A percentile compares a stretch with the other conserved stretches of the same genome.
Evolutionary conservation across 768 basidiomycete species (phyloP).

Genomic region (Calocera cornea): DNA sequence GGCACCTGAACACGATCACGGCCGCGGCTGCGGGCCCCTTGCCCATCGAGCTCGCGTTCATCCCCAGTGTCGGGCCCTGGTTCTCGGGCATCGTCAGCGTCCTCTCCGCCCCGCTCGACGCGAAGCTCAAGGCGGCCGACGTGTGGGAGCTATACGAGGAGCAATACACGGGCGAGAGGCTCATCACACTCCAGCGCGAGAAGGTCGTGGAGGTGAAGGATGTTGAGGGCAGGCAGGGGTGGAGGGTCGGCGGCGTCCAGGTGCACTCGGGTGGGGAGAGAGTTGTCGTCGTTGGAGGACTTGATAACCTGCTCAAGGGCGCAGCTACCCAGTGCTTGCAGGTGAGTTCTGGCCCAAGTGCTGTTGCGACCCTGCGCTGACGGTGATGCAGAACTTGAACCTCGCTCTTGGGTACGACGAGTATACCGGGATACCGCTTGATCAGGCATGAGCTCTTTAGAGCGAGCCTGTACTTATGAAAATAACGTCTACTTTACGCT

Average conservation of each 20-base stretch:
- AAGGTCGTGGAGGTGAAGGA: conserved; percentile 62
- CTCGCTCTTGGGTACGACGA: conserved; percentile 79
- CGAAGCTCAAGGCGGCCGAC: conserved; percentile 54
- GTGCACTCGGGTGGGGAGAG: conserved; percentile 78
- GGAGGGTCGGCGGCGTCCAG: conserved; percentile 86
- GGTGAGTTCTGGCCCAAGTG: conserved; percentile 34
- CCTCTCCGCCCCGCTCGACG: conserved; percentile 63
- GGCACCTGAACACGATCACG: no score
- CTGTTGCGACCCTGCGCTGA: background rate
- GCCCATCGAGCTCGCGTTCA: conserved; percentile 55
- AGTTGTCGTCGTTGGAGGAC: conserved; percentile 87
- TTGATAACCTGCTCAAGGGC: conserved; percentile 95
- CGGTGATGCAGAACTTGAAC: conserved; percentile 59
- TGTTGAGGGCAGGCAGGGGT: conserved; percentile 73
- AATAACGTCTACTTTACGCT: no score
- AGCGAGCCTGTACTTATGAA: no score
- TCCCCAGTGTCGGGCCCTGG: conserved; percentile 82
- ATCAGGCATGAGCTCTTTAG: background rate
- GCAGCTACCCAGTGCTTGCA: conserved; percentile 98
- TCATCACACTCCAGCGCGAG: conserved; percentile 48
- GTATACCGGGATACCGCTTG: conserved; percentile 54
- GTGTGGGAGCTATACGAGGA: conserved; percentile 60
- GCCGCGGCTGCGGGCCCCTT: conserved; percentile 38
- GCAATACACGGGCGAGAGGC: conserved; percentile 59
- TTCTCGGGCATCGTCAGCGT: conserved; percentile 93